Evolutionary conservation across 768 basidiomycete species (phyloP).

Genomic region (Pseudohyphozyma bogoriensis): DNA sequence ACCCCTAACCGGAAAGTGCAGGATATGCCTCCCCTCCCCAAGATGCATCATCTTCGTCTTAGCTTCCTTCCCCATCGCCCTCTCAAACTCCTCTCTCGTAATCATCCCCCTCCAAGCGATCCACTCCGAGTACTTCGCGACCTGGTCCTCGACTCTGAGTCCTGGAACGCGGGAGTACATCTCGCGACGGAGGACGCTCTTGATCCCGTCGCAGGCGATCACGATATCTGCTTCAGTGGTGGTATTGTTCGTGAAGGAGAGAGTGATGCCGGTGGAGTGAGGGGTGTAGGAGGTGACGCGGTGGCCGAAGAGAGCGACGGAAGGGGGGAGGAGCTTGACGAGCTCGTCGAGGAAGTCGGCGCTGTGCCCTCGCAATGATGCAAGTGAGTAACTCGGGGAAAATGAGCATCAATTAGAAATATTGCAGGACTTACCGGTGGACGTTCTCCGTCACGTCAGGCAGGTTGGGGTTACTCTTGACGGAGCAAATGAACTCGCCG

Average conservation of each 20-base stretch:
- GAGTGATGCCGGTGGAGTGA: neutral
- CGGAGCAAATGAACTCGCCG: neutral
- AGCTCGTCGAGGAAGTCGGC: conserved; percentile 7
- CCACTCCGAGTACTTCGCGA: conserved; percentile 24
- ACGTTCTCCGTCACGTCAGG: neutral
- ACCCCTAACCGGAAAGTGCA: neutral
- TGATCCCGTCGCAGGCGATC: neutral
- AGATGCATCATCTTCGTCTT: conserved; percentile 11
- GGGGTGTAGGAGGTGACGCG: neutral
- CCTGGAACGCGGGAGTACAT: conserved; percentile 14
- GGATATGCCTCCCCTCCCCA: neutral
- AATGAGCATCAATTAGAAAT: neutral
- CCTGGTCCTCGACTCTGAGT: conserved; percentile 9
- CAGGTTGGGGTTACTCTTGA: too few relatives aligned
- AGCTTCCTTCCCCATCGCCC: conserved; percentile 3
- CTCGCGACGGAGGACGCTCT: neutral
- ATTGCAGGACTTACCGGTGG: neutral
- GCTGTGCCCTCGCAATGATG: neutral
- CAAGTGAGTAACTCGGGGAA: neutral
- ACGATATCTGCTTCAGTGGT: neutral
- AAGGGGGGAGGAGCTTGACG: neutral
- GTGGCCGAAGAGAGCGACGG: neutral
- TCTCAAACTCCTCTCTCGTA: conserved; percentile 5
- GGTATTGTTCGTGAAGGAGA: neutral
- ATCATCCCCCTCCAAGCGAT: conserved; percentile 28